Percentiles rank a stretch among this genome's conserved stretches.
phyloP scores from a whole-genome alignment of 768 basidiomycete genomes.

The Cystoderma amianthinum region DNA sequence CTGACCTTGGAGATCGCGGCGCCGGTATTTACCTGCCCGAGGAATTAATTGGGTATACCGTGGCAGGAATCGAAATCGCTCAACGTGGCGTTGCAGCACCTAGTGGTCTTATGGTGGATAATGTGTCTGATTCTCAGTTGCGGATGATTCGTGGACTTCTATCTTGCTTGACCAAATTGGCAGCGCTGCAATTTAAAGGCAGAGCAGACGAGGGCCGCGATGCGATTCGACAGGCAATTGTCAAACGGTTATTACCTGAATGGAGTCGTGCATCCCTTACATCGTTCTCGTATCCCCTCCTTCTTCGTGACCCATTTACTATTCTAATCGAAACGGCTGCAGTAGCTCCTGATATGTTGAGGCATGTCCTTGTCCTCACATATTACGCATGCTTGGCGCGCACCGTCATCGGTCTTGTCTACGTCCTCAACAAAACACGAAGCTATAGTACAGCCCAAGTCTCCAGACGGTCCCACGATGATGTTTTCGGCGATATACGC shows the following conservation, averaged over 20 bases:
- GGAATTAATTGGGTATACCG: constrained; percentile 85
- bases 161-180: constrained; percentile 59
- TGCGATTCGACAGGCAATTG: constrained; percentile 75
- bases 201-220: constrained; percentile 71
- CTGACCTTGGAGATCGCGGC: constrained; percentile 68
- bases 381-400: constrained; percentile 91
- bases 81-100: constrained; percentile 50
- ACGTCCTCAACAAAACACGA: constrained; percentile 68
- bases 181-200: constrained; percentile 60
- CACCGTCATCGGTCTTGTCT: constrained; percentile 80
- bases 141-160: constrained; percentile 76
- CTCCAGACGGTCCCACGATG: constrained; percentile 46
- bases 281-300: constrained; percentile 77
- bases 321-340: constrained; percentile 87
- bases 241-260: constrained; percentile 86
- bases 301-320: constrained; percentile 86
- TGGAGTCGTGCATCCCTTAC: constrained; percentile 85
- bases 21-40: constrained; percentile 88
- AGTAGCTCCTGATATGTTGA: constrained; percentile 83
- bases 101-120: constrained; percentile 59
- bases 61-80: constrained; percentile 74
- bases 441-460: constrained; percentile 40
- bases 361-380: constrained; percentile 79
- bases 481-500: constrained; percentile 77
- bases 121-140: constrained; percentile 69